phyloP scores from a whole-genome alignment of 208 protist genomes.

The Acanthamoeba sp. region DNA sequence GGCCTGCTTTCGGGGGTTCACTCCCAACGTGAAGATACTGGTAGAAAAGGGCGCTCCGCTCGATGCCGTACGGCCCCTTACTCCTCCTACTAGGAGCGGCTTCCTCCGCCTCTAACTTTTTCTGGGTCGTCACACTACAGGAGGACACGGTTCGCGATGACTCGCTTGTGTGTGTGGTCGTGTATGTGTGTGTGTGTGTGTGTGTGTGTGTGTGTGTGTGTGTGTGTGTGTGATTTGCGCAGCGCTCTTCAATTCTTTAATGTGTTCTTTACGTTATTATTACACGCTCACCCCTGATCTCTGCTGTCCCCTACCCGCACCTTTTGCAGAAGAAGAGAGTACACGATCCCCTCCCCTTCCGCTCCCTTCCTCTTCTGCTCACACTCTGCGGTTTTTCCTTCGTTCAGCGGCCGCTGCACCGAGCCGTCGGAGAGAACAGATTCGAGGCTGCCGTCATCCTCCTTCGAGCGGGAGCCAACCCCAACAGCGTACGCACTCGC shows the following conservation, averaged over 20 bases:
- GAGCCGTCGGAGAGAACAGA: not conserved
- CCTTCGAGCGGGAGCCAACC: conserved; percentile 2
- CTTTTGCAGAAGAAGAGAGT: conserved; percentile 62
- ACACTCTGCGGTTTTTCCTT: not conserved
- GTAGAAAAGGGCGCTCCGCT: conserved; percentile 39
- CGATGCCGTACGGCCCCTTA: not conserved
- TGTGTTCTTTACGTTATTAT: not conserved
- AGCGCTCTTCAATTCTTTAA: not conserved
- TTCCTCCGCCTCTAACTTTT: not conserved
- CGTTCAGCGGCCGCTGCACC: conserved; percentile 39
- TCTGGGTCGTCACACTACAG: too few relatives aligned
- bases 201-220: not conserved
- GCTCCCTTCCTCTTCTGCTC: not conserved
- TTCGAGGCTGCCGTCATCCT: conserved; percentile 15
- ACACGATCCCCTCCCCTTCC: not conserved
- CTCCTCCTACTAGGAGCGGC: not conserved
- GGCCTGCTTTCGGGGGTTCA: conserved; percentile 29
- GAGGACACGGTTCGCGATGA: conserved; percentile 17
- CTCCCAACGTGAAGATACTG: conserved; percentile 12
- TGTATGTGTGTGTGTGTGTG: not conserved
- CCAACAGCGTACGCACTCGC: conserved; percentile 21
- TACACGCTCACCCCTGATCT: not conserved
- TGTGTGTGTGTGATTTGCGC: not conserved
- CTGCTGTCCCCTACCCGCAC: not conserved
- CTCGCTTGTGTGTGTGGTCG: not conserved